Conservation (phyloP, 2,329 filamentous ascomycete genomes). For the Diaporthe velutina region DNA sequence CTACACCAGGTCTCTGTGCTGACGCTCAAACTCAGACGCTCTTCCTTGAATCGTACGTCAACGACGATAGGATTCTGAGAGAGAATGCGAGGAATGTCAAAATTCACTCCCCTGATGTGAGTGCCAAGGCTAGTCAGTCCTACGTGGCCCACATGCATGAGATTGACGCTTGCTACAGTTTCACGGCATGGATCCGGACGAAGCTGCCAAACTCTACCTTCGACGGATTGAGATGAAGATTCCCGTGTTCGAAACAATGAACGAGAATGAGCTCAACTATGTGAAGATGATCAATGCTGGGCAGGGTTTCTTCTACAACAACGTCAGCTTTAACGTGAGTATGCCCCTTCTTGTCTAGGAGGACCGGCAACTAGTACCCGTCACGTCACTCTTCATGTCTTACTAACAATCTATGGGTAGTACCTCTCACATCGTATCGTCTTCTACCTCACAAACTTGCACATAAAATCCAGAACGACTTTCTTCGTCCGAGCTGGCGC, state of each 20-base stretch:
- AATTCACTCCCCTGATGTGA: conserved; percentile 93
- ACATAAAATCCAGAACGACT: conserved; percentile 94
- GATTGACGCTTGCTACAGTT: conserved; percentile 67
- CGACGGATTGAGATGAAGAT: conserved; percentile 92
- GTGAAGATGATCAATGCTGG: conserved; percentile 99
- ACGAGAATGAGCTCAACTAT: conserved; percentile 93
- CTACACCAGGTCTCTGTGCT: conserved; percentile 25
- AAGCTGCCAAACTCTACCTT: conserved; percentile 93
- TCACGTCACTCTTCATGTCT: no score
- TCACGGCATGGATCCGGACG: conserved; percentile 89
- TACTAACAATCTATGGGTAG: conserved; percentile 4
- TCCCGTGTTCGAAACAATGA: conserved; percentile 96
- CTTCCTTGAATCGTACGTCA: conserved; percentile 96
- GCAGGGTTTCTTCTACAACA: conserved; percentile 93
- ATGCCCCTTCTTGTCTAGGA: neutral
- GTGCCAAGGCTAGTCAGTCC: conserved; percentile 45
- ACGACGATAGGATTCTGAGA: conserved; percentile 91
- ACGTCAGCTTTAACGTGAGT: conserved; percentile 83
- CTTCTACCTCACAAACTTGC: conserved; percentile 96
- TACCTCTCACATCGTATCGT: conserved; percentile 98
- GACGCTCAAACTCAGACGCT: conserved; percentile 72
- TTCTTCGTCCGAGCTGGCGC: conserved; percentile 91
- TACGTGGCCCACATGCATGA: conserved; percentile 16
- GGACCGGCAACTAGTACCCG: no score
- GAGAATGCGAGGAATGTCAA: conserved; percentile 98